Base-by-base conservation (phyloP, 106 monocot species). In the Gastrodia elata region DNA sequence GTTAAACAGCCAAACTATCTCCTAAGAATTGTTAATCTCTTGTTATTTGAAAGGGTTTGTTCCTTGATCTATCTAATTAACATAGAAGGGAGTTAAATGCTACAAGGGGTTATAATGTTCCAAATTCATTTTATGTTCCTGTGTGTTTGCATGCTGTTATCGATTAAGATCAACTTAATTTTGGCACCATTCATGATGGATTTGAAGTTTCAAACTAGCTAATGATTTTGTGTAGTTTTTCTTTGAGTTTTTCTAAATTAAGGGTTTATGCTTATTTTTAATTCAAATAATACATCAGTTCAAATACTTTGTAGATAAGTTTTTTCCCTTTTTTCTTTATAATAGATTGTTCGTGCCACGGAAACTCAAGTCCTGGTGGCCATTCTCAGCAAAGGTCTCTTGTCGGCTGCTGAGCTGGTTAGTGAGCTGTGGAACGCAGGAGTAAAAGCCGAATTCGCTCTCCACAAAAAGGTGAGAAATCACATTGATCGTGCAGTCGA, bases 341-440 rank as follows among this genome's bases (percentile, higher is more conserved):
- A n/a, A n/a, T n/a, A 97, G 97, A 73, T 74, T 25, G 81, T 88
- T 36, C 89, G 93, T 18, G 77, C 92, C 20, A 90, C 97, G 1
- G 92, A 97, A 64, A 97, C 97, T 14, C 81, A 93, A 87, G 97
- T 97, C 46, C 75, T 93, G 71, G 97, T 93, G 52, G 91, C 90
- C 7, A 84, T 90, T 73, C 82, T 97, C 3, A 83, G 87, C 6
- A 88, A 93, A 35, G 93, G 91, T 57, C 82, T 98, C 4, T 42
- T 75, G 15, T 42, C 88, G 39, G 93, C 93, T 48, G 88, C 88
- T 22, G 86, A 90, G 56, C 72, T 93, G 5, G 90, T 86, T n/a
- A 70, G 80, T 25, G 80, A 90, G 56, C 83, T 98, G 64, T 98
- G 97, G 97, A 76, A 83, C 71, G 91, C 80, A 2, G 83, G 80